Evolutionary conservation across 2,329 filamentous ascomycete genomes (phyloP).

Genomic region (Phyllosticta paracitricarpa): DNA sequence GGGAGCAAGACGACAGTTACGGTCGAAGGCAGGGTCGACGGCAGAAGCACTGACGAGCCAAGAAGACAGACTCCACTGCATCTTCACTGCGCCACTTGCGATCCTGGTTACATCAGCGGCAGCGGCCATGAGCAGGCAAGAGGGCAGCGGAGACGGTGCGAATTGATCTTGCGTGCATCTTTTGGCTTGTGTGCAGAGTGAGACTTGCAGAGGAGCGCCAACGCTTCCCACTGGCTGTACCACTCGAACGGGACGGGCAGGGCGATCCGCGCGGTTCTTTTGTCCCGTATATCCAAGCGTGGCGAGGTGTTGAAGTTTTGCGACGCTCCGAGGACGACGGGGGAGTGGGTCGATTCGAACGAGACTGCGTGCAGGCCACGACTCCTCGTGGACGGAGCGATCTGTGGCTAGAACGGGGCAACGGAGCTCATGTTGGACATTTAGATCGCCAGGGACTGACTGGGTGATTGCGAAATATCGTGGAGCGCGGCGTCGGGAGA

Average conservation of each 20-base stretch:
- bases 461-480: background rate
- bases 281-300: background rate
- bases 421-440: background rate
- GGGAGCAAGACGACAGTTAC: background rate
- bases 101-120: background rate
- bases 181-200: background rate
- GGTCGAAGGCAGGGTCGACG: background rate
- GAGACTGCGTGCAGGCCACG: background rate
- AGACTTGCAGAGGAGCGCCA: background rate
- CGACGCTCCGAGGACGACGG: background rate
- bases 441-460: background rate
- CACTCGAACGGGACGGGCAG: background rate
- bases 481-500: background rate
- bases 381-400: background rate
- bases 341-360: background rate
- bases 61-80: background rate
- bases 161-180: background rate
- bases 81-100: background rate
- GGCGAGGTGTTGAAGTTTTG: background rate
- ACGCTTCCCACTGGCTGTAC: background rate
- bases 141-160: background rate
- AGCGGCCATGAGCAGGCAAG: background rate
- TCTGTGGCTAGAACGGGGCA: background rate
- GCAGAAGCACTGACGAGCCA: background rate
- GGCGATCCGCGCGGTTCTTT: background rate